Evolutionary conservation across 768 basidiomycete genomes (phyloP).

Genomic region (Podaxis sp.): DNA sequence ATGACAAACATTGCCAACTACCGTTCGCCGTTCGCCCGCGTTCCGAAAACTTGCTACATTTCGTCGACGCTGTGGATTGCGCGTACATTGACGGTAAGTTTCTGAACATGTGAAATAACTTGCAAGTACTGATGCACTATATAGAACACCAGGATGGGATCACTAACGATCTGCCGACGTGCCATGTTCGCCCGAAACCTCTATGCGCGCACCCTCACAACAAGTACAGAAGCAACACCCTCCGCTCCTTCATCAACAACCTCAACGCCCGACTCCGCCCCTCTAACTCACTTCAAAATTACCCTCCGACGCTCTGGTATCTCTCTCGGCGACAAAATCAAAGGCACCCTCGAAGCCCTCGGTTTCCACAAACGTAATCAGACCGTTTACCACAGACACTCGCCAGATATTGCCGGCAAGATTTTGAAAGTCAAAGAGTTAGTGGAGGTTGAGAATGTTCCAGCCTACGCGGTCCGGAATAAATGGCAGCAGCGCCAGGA

Average conservation of each 20-base stretch:
- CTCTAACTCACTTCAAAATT: slow-evolving; percentile 81
- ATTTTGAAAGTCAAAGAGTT: slow-evolving; percentile 89
- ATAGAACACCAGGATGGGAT: slow-evolving; percentile 1
- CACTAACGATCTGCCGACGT: slow-evolving; percentile 2
- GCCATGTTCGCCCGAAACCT: not conserved
- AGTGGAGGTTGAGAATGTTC: slow-evolving; percentile 84
- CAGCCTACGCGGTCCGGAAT: slow-evolving; percentile 61
- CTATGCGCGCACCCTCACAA: slow-evolving; percentile 13
- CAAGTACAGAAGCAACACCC: not conserved
- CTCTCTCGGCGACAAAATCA: slow-evolving; percentile 67
- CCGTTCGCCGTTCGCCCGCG: not conserved
- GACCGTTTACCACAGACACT: slow-evolving; percentile 78
- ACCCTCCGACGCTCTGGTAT: slow-evolving; percentile 88
- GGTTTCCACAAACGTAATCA: slow-evolving; percentile 83
- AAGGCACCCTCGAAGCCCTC: slow-evolving; percentile 76
- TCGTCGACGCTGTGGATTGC: not conserved
- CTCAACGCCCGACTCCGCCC: slow-evolving; percentile 15
- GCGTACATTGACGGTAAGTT: not conserved
- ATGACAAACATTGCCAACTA: not conserved
- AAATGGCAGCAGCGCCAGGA: slow-evolving; percentile 66
- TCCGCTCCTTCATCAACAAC: not conserved
- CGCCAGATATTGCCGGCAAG: slow-evolving; percentile 76
- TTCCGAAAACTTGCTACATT: not conserved
- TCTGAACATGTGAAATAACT: not conserved
- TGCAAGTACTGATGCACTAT: not conserved